These are phyloP conservation scores for Lophiotrema nucula DNA, from an alignment of 495 filamentous ascomycete species.

Conservation along the genomic window DNA sequence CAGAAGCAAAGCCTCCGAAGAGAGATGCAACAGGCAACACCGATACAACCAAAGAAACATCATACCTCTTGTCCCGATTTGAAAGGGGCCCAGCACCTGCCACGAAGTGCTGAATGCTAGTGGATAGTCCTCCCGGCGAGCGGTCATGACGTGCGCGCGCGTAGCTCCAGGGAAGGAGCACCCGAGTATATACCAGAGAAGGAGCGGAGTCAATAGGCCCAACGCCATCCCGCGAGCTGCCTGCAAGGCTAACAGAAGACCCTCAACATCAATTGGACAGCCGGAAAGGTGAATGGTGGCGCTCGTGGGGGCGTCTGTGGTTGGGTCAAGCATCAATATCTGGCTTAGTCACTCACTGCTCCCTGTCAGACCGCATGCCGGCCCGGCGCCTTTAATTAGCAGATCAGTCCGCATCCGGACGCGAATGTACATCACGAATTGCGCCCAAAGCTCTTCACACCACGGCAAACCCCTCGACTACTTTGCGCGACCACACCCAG, in stretches of 20 bases:
- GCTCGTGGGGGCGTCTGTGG: slow-evolving; percentile 15
- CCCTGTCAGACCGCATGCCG: background rate
- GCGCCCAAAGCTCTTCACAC: too few relatives aligned
- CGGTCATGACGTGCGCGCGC: too few relatives aligned
- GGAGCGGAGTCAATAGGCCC: background rate
- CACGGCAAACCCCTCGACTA: too few relatives aligned
- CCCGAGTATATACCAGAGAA: too few relatives aligned
- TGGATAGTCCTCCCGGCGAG: slow-evolving; percentile 9
- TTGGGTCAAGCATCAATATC: slow-evolving; percentile 10
- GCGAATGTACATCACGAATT: slow-evolving; percentile 9
- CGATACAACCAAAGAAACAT: background rate
- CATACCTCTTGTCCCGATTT: slow-evolving; percentile 58
- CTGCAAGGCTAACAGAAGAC: too few relatives aligned
- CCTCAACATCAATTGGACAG: background rate
- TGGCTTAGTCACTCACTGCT: background rate
- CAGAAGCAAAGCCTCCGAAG: too few relatives aligned
- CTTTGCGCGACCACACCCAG: too few relatives aligned
- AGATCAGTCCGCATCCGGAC: slow-evolving; percentile 21
- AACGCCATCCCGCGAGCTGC: background rate
- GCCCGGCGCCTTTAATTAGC: background rate
- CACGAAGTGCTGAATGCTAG: slow-evolving; percentile 46
- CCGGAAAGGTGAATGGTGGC: slow-evolving; percentile 3
- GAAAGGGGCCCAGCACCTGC: slow-evolving; percentile 60
- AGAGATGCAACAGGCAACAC: too few relatives aligned
- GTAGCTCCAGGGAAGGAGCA: too few relatives aligned